phyloP scores from a whole-genome alignment of 2,329 filamentous ascomycete genomes.

The Claviceps sp. region DNA sequence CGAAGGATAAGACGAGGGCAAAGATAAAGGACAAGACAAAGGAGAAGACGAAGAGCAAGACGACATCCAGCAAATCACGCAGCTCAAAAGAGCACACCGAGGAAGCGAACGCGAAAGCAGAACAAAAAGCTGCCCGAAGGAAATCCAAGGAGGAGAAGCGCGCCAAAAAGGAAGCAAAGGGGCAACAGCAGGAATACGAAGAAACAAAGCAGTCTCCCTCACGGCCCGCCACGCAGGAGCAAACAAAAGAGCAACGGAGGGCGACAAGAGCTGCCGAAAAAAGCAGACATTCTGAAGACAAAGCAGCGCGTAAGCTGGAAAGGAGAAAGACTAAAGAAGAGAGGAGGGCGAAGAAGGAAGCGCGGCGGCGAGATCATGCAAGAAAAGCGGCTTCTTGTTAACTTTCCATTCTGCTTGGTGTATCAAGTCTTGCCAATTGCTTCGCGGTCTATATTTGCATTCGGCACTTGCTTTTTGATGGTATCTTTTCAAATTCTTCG shows the following conservation, averaged over 20 bases:
- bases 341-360: slow-evolving; percentile 30
- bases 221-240: background rate
- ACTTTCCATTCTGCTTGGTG: background rate
- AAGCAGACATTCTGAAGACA: slow-evolving; percentile 16
- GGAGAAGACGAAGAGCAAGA: slow-evolving; percentile 11
- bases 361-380: slow-evolving; percentile 24
- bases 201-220: background rate
- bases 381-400: slow-evolving; percentile 11
- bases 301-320: slow-evolving; percentile 11
- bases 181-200: slow-evolving; percentile 13
- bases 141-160: slow-evolving; percentile 3
- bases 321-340: slow-evolving; percentile 23
- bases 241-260: slow-evolving; percentile 31
- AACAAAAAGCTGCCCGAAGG: background rate
- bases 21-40: slow-evolving; percentile 2
- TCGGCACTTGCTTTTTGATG: background rate
- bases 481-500: background rate
- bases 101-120: background rate
- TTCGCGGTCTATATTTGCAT: background rate
- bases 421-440: background rate
- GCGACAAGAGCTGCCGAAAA: slow-evolving; percentile 20
- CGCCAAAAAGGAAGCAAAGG: slow-evolving; percentile 8
- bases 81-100: background rate
- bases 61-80: background rate
- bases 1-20: background rate